phyloP scores from a whole-genome alignment of 805 yeast species.

The Candida gorgasii region DNA sequence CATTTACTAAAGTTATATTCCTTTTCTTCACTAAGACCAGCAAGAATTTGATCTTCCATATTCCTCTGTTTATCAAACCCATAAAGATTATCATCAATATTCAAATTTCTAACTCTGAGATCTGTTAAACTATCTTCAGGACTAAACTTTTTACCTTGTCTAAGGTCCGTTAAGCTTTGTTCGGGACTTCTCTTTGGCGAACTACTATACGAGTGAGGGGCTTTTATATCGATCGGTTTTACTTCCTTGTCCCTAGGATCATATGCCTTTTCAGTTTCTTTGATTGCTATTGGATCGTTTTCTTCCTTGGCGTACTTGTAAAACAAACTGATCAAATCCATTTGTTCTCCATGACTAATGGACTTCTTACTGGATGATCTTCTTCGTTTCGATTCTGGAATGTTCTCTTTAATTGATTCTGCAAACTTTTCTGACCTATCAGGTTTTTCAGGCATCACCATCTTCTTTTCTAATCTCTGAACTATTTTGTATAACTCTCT shows the following conservation, averaged over 20 bases:
- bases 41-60: slow-evolving; percentile 14
- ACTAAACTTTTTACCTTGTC: not conserved
- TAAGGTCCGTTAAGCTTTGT: not conserved
- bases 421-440: not conserved
- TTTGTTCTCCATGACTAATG: slow-evolving; percentile 19
- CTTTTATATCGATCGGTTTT: slow-evolving; percentile 9
- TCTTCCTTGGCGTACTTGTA: slow-evolving; percentile 41
- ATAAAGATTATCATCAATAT: not conserved
- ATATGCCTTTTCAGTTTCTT: not conserved
- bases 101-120: not conserved
- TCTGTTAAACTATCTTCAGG: slow-evolving; percentile 8
- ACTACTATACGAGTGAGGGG: not conserved
- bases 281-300: not conserved
- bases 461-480: not conserved
- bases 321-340: slow-evolving; percentile 37
- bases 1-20: slow-evolving; percentile 74
- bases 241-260: not conserved
- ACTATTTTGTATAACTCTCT: slow-evolving; percentile 33
- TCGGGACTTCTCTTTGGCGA: not conserved
- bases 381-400: slow-evolving; percentile 13
- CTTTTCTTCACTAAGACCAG: slow-evolving; percentile 38
- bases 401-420: slow-evolving; percentile 5
- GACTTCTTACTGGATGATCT: slow-evolving; percentile 26
- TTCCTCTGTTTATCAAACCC: not conserved
- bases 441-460: not conserved